Percentiles rank a stretch among this genome's conserved stretches.
Evolutionary conservation across 192 early-diverging fungal genomes (phyloP).

Genomic region (Geranomyces variabilis): DNA sequence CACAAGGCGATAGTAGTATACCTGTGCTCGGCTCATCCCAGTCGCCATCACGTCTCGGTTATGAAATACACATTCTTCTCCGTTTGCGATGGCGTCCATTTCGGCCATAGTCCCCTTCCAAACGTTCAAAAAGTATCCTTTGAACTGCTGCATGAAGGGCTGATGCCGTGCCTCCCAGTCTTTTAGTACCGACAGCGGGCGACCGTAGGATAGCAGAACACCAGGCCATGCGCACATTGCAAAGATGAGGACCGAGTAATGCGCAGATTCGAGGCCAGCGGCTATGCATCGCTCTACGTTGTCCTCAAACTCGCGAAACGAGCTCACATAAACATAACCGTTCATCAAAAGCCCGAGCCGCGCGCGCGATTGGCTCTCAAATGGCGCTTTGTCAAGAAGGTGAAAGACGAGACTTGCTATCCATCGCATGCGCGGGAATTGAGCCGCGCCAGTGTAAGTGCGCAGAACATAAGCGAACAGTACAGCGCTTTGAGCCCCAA

Average conservation of each 20-base stretch:
- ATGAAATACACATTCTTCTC: slow-evolving; percentile 17
- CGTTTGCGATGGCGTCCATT: slow-evolving; percentile 21
- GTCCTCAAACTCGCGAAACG: slow-evolving; percentile 22
- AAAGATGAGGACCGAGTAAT: slow-evolving; percentile 30
- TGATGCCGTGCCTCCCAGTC: slow-evolving; percentile 25
- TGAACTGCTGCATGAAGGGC: slow-evolving; percentile 31
- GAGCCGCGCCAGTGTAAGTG: slow-evolving; percentile 7
- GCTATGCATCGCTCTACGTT: slow-evolving; percentile 31
- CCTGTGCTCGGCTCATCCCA: slow-evolving; percentile 24
- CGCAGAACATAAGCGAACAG: slow-evolving; percentile 25
- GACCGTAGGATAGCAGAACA: slow-evolving; percentile 24
- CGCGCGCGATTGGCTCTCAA: slow-evolving; percentile 23
- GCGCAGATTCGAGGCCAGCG: slow-evolving; percentile 19
- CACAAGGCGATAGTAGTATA: slow-evolving; percentile 23
- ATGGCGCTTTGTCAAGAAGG: slow-evolving; percentile 13
- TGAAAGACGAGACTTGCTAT: slow-evolving; percentile 15
- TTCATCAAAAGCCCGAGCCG: slow-evolving; percentile 21
- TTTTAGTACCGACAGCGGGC: slow-evolving; percentile 4
- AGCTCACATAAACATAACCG: slow-evolving; percentile 21
- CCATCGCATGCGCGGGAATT: slow-evolving; percentile 26
- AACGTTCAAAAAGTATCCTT: slow-evolving; percentile 27
- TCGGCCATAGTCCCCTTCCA: slow-evolving; percentile 28
- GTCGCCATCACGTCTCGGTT: slow-evolving; percentile 29
- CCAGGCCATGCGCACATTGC: slow-evolving; percentile 21
- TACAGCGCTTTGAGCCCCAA: slow-evolving; percentile 10